A percentile compares a stretch with the other conserved stretches of the same genome.
These are phyloP conservation scores for Encephalitozoon cuniculi DNA, from an alignment of 371 early-diverging fungal species.

Conservation along the genomic window DNA sequence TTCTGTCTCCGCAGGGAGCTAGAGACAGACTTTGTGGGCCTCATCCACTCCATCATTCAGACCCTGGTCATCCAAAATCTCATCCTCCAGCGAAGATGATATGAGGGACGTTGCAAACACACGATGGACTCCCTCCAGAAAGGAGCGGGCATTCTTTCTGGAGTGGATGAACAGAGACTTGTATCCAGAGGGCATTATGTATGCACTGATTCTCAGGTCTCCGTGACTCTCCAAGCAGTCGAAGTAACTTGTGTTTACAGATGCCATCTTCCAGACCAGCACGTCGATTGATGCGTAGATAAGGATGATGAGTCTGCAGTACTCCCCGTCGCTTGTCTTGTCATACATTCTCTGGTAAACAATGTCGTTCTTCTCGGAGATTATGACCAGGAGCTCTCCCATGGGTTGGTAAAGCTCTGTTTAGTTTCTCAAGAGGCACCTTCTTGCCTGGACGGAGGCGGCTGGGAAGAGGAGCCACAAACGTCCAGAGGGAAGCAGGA, in stretches of 20 bases:
- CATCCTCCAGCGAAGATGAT: not conserved
- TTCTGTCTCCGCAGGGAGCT: not conserved
- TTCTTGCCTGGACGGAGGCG: not conserved
- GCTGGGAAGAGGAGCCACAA: not conserved
- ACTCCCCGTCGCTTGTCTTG: not conserved
- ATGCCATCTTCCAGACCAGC: not conserved
- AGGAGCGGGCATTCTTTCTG: not conserved
- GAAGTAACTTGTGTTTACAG: not conserved
- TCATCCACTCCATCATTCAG: not conserved
- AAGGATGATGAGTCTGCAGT: conserved; percentile 9
- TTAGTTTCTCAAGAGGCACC: not conserved
- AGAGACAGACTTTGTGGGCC: not conserved
- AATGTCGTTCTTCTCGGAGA: conserved; percentile 21
- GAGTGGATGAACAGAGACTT: conserved; percentile 12
- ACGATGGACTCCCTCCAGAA: not conserved
- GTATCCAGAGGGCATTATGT: conserved; percentile 12
- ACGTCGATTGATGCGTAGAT: conserved; percentile 24
- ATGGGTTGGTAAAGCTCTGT: not conserved
- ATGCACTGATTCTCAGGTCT: conserved; percentile 6
- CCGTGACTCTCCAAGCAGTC: conserved; percentile 7
- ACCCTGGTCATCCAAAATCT: not conserved
- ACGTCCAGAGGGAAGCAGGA: too few relatives aligned
- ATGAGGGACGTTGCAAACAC: not conserved
- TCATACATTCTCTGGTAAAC: conserved; percentile 7
- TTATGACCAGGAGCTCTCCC: conserved; percentile 7